A percentile compares a stretch with the other conserved stretches of the same genome.
Evolutionary conservation across 2,329 filamentous ascomycete species (phyloP).

Genomic region (Diaporthe amygdali): DNA sequence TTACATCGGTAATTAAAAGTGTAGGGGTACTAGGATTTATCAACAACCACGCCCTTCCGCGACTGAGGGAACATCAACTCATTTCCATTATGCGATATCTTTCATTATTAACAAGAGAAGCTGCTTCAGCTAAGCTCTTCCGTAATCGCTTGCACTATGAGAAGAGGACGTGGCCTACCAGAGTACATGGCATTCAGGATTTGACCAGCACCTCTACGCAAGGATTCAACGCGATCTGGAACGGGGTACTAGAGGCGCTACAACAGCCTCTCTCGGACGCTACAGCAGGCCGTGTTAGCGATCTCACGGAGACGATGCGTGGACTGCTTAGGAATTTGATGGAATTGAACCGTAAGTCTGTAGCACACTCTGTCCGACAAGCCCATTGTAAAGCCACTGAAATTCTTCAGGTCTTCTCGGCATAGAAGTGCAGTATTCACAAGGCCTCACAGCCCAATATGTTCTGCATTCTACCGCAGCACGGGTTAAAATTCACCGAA

Average conservation of each 20-base stretch:
- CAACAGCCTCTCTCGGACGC: not conserved
- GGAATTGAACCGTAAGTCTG: not conserved
- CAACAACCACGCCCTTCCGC: not conserved
- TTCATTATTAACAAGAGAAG: not conserved
- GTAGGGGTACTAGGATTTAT: not conserved
- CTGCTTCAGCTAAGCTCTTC: not conserved
- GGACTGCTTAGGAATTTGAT: not conserved
- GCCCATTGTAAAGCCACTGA: not conserved
- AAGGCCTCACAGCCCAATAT: not conserved
- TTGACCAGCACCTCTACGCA: not conserved
- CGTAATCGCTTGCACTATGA: not conserved
- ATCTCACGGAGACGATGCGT: not conserved
- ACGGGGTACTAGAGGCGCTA: not conserved
- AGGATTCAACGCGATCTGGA: not conserved
- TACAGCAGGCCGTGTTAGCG: no score
- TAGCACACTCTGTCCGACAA: fast-evolving
- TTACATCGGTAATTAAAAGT: not conserved
- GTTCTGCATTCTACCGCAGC: not conserved
- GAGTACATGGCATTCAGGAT: not conserved
- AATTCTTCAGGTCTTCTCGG: not conserved
- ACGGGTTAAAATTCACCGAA: not conserved
- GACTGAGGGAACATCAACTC: not conserved
- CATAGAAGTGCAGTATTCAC: not conserved
- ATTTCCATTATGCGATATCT: not conserved
- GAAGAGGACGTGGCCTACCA: not conserved